Evolutionary conservation across 2,329 filamentous ascomycete species (phyloP).

Genomic region (Keithomyces neogunnii): DNA sequence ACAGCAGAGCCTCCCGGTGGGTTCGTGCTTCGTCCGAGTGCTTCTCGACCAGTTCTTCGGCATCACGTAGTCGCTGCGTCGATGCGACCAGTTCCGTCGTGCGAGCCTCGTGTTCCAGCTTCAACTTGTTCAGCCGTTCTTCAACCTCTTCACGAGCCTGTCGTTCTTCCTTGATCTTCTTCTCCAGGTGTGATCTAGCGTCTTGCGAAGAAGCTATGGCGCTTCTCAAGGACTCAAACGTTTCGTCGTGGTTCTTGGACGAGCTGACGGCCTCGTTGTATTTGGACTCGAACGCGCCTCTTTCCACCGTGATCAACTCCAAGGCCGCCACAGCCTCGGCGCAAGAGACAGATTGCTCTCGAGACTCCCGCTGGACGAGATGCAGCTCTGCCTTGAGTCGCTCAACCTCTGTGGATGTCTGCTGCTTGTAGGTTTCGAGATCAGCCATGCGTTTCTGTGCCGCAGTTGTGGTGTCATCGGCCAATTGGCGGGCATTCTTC

Average conservation of each 20-base stretch:
- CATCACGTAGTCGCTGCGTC: conserved; percentile 68
- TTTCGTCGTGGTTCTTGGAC: conserved; percentile 59
- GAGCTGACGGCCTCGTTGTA: conserved; percentile 59
- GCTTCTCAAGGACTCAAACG: conserved; percentile 66
- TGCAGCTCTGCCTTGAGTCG: conserved; percentile 80
- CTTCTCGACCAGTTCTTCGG: conserved; percentile 80
- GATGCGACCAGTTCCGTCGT: conserved; percentile 68
- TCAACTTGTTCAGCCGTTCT: conserved; percentile 65
- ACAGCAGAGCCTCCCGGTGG: conserved; percentile 74
- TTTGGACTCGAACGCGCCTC: conserved; percentile 63
- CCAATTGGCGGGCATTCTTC: conserved; percentile 68
- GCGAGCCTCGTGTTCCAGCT: conserved; percentile 73
- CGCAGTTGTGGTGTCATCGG: conserved; percentile 78
- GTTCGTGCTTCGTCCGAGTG: conserved; percentile 80
- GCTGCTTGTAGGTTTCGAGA: conserved; percentile 75
- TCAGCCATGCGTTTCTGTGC: conserved; percentile 77
- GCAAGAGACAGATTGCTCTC: conserved; percentile 72
- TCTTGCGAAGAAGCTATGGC: conserved; percentile 73
- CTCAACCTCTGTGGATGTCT: conserved; percentile 77
- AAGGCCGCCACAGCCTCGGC: conserved; percentile 68
- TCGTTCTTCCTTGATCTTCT: conserved; percentile 76
- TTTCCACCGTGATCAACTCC: conserved; percentile 76
- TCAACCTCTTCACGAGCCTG: conserved; percentile 67
- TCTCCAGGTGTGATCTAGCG: conserved; percentile 68
- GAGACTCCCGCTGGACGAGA: conserved; percentile 63